Evolutionary conservation across 2,329 filamentous ascomycete genomes (phyloP), one percentile per base, ranked within the genome.

Genomic region (Dothideomycetes sp.): DNA sequence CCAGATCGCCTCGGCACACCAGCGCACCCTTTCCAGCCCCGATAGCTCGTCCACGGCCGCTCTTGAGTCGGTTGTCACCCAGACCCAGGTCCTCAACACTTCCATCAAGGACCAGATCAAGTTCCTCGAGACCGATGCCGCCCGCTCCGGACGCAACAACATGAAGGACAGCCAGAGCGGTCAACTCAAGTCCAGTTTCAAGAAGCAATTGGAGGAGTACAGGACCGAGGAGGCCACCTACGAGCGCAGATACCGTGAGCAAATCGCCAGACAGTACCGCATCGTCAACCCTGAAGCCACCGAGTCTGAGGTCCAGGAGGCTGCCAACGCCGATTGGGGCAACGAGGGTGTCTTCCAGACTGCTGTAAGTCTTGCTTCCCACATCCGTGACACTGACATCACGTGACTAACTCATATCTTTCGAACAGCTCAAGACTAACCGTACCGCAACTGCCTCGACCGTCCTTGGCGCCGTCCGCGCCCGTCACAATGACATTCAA

Each of bases 201-300:
- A 79, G 64, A 73, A 72, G 46, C 78, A 83, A 57, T 68, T 88
- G 47, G 71, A 79, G 56, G 73, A 74, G 50, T 87, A 84, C 60
- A 71, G 81, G 55, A 65, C 73, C 49, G 79, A 84, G 55, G 84
- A 91, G 68, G 67, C 73, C 43, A 70, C 73, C 34, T 88, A 85
- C 65, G 72, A 75, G 54, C 70, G 75, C 55, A 69, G 78, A 47
- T 86, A 86, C 60, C 74, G 79, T 45, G 81, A 87, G 47, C 81
- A 86, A 59, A 85, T 89, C 55, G 76, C 77, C 43, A 73, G 84
- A 52, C 84, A 91, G 61, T 88, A 84, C 61, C 72, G 77, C 41
- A 87, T 89, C 55, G 82, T 86, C 49, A 85, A 87, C 57, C 84
- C 84, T 37, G 79, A 86, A 33, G 84, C 84, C n/a, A 73, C 73